Conservation (phyloP, 345 rosid species). For the Gossypium mustelinum region DNA sequence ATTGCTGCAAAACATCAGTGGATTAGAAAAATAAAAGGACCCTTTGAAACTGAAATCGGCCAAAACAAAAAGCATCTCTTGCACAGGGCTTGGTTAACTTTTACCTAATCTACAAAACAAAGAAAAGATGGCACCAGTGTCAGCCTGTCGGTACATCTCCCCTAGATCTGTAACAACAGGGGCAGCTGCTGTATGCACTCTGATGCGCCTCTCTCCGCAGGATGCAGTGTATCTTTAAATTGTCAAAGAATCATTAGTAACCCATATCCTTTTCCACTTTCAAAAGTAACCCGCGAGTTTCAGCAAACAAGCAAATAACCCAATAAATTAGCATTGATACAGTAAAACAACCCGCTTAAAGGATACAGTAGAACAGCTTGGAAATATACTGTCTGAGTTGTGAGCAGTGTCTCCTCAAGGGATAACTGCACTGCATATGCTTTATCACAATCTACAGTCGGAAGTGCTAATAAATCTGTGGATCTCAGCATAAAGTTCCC, state of each 20-base stretch:
- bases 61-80: slow-evolving; percentile 12
- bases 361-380: slow-evolving; percentile 99
- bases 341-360: slow-evolving; percentile 20
- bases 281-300: background rate
- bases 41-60: slow-evolving; percentile 16
- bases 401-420: slow-evolving; percentile 86
- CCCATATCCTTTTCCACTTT: background rate
- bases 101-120: slow-evolving; percentile 79
- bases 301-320: slow-evolving; percentile 4
- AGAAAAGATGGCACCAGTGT: slow-evolving; percentile 84
- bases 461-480: slow-evolving; percentile 91
- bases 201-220: slow-evolving; percentile 98
- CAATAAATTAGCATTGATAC: background rate
- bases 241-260: slow-evolving; percentile 42
- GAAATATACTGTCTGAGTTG: slow-evolving; percentile 80
- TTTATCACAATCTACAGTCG: slow-evolving; percentile 98
- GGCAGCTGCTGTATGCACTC: slow-evolving; percentile 90
- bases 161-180: slow-evolving; percentile 90
- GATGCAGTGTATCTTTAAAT: slow-evolving; percentile 89
- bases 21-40: slow-evolving; percentile 16
- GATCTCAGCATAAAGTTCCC: slow-evolving; percentile 98
- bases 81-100: slow-evolving; percentile 14
- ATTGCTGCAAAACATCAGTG: slow-evolving; percentile 61
- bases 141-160: slow-evolving; percentile 96
- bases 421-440: slow-evolving; percentile 93